phyloP scores from a whole-genome alignment of 768 basidiomycete species.

The Termitomyces sp. region DNA sequence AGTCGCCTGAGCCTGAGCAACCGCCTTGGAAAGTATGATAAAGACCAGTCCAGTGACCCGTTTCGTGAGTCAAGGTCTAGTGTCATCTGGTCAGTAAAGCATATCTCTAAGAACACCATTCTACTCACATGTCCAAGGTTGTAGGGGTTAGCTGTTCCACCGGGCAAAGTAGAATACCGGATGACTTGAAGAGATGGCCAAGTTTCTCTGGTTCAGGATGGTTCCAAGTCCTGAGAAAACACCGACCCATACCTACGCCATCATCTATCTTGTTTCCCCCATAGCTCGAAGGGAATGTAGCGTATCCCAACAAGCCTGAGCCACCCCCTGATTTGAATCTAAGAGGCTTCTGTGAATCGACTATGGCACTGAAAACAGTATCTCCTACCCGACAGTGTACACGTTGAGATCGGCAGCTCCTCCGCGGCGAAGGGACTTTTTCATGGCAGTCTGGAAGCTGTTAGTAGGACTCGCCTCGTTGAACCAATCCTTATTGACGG shows the following conservation, averaged over 20 bases:
- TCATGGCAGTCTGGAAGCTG: conserved; percentile 43
- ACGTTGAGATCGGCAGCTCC: conserved; percentile 40
- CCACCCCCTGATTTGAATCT: conserved; percentile 24
- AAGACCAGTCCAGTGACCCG: conserved; percentile 53
- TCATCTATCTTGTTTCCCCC: conserved; percentile 34
- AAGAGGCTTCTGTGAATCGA: neutral
- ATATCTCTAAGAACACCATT: conserved; percentile 9
- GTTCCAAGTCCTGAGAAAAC: neutral
- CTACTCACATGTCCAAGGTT: conserved; percentile 29
- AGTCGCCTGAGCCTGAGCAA: conserved; percentile 32
- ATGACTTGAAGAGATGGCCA: conserved; percentile 6
- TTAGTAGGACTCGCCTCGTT: conserved; percentile 32
- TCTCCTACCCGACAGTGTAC: conserved; percentile 43
- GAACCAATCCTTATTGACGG: conserved; percentile 47
- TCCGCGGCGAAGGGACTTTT: conserved; percentile 38
- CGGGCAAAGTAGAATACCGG: conserved; percentile 34
- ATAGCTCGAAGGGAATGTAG: conserved; percentile 48
- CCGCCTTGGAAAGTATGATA: conserved; percentile 58
- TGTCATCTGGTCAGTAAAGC: neutral
- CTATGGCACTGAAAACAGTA: neutral
- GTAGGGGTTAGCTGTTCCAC: conserved; percentile 35
- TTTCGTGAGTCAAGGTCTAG: conserved; percentile 49
- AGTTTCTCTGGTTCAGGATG: neutral
- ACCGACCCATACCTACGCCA: conserved; percentile 31
- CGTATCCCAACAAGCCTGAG: conserved; percentile 43